phyloP scores from a whole-genome alignment of 2,329 filamentous ascomycete species.

The Ophiostoma sp. region DNA sequence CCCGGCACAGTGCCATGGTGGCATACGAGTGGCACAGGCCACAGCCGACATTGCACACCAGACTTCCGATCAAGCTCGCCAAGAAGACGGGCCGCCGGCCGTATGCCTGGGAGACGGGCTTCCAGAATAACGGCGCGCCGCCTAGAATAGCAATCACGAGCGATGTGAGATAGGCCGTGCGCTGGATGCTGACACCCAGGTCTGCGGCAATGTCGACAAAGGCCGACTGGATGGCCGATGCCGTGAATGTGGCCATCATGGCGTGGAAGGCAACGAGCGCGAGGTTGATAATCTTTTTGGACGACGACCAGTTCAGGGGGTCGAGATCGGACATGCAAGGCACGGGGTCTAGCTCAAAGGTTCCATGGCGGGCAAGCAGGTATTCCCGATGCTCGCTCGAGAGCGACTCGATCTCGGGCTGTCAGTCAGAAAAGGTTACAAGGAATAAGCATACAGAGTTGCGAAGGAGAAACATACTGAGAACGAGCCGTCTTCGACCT shows the following conservation, averaged over 20 bases:
- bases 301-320: background rate
- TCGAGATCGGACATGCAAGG: background rate
- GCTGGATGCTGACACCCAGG: background rate
- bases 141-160: background rate
- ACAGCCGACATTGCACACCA: too few relatives aligned
- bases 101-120: too few relatives aligned
- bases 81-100: too few relatives aligned
- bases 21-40: too few relatives aligned
- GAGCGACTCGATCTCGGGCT: background rate
- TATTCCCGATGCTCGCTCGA: background rate
- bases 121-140: background rate
- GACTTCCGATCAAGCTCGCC: too few relatives aligned
- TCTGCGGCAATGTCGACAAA: background rate
- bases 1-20: too few relatives aligned
- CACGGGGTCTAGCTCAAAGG: background rate
- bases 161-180: background rate
- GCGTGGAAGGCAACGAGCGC: background rate
- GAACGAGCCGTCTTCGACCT: background rate
- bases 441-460: too few relatives aligned
- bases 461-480: background rate
- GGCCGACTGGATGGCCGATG: background rate
- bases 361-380: background rate
- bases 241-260: constrained; percentile 12
- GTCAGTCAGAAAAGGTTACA: background rate
- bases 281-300: background rate